Evolutionary conservation across 2,329 filamentous ascomycete genomes (phyloP), one percentile per base, ranked within the genome.

Genomic region (Cercospora sp.): DNA sequence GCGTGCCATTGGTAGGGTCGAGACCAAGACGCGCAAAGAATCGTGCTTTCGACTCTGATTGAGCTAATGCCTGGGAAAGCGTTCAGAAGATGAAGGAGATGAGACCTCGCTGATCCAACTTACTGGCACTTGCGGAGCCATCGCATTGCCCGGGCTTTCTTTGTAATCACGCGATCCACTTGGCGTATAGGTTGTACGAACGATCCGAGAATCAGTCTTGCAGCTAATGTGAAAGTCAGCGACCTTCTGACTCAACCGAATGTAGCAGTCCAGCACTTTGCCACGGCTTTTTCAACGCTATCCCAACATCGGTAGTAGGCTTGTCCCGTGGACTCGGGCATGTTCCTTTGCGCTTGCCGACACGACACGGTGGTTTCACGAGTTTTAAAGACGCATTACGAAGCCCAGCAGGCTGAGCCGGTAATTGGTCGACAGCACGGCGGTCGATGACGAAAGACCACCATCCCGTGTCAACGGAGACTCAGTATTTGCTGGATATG

Each of bases 1-100:
- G 73, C 13, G 68, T 71, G 51, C 70, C 71, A 61, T 77, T 73
- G n/a, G 76, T 72, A 28, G 80, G 79, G 31, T 76, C 78, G 33
- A 82, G 73, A 1, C 79, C 79, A 13, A 83, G 75, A 26, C 79
- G 73, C 33, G 75, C 68, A 68, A 82, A 80, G 59, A 83, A 77
- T 10, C 76, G 77, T 16, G 75, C 73, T 72, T 82, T 83, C 57
- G 79, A 79, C 53, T 80, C 79, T 69, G 81, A 82, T 72, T 76
- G 79, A 18, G 81, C 77, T 60, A 82, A 60, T 45, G 67, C 67
- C 61, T 63, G 57, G 23, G 28, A 65, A 33, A 12, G 31, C 26
- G 23, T 64, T 30, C 23, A 45, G 26, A 40, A 45, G 16, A 13
- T 36, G 33, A 13, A 33, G 20, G 18, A 18, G 31, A 30, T 42